Percentiles rank a stretch among this genome's conserved stretches.
phyloP scores from a whole-genome alignment of 1,284 basidiomycete genomes.

The Ceratobasidium sp. region DNA sequence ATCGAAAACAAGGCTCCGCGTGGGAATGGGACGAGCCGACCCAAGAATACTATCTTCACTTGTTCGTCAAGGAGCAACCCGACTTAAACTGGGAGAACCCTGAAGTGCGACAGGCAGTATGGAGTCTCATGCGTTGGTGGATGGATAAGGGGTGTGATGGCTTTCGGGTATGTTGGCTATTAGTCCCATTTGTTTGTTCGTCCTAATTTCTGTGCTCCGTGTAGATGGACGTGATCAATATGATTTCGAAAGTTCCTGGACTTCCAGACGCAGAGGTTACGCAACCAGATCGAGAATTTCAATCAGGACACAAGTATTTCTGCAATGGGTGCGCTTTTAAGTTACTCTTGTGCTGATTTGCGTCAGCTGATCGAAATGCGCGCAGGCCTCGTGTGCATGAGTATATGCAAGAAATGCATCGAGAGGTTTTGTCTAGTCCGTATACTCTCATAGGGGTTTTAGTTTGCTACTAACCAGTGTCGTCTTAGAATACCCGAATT shows the following conservation, averaged over 20 bases:
- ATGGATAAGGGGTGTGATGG: constrained; percentile 79
- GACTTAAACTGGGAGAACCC: constrained; percentile 85
- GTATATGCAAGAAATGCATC: constrained; percentile 76
- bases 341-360: background rate
- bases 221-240: constrained; percentile 78
- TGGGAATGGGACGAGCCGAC: constrained; percentile 81
- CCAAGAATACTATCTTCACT: constrained; percentile 80
- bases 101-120: constrained; percentile 72
- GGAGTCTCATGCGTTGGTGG: constrained; percentile 80
- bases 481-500: constrained; percentile 62
- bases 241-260: constrained; percentile 73
- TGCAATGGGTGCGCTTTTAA: constrained; percentile 68
- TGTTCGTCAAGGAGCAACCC: constrained; percentile 79
- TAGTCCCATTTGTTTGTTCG: background rate
- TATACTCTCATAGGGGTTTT: constrained; percentile 46
- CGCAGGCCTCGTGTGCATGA: constrained; percentile 73
- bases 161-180: constrained; percentile 67
- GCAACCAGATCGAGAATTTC: constrained; percentile 66
- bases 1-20: constrained; percentile 67
- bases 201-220: constrained; percentile 13
- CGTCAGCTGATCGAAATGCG: constrained; percentile 13
- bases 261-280: constrained; percentile 75
- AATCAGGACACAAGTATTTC: constrained; percentile 69
- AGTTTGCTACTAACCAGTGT: constrained; percentile 30
- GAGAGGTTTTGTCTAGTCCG: constrained; percentile 70